Conservation (phyloP, 2,329 filamentous ascomycete genomes). For the Drechmeria coniospora region DNA sequence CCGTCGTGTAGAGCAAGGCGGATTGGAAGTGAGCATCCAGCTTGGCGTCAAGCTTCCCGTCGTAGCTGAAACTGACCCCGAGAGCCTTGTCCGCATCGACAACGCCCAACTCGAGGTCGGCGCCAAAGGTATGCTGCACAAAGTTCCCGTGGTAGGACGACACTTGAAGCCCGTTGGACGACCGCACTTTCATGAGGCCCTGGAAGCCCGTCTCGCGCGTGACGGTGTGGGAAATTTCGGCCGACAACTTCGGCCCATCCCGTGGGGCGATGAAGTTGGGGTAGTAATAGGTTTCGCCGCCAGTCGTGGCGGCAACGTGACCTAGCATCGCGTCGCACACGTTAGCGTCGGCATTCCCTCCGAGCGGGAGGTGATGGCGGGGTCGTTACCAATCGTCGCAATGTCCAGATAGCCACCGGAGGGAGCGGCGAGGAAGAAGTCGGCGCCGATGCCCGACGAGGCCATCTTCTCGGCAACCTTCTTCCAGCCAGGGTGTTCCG, state of each 20-base stretch:
- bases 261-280: slow-evolving; percentile 86
- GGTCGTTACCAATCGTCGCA: slow-evolving; percentile 61
- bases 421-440: slow-evolving; percentile 89
- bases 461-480: slow-evolving; percentile 81
- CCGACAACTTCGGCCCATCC: slow-evolving; percentile 68
- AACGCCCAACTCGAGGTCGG: slow-evolving; percentile 83
- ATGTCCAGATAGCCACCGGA: slow-evolving; percentile 85
- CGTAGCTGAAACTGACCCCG: slow-evolving; percentile 81
- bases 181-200: slow-evolving; percentile 94
- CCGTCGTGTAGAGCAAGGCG: slow-evolving; percentile 85
- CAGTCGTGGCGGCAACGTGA: slow-evolving; percentile 74
- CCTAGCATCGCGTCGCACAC: slow-evolving; percentile 33
- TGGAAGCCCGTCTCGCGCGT: slow-evolving; percentile 89
- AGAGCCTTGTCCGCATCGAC: slow-evolving; percentile 91
- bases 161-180: slow-evolving; percentile 89
- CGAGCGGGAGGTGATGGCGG: neutral
- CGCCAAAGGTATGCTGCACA: slow-evolving; percentile 85
- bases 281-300: slow-evolving; percentile 91
- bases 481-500: slow-evolving; percentile 77
- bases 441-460: slow-evolving; percentile 69
- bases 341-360: slow-evolving; percentile 1
- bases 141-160: slow-evolving; percentile 94
- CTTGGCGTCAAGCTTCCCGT: slow-evolving; percentile 93
- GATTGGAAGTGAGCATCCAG: slow-evolving; percentile 96
- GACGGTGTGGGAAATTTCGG: slow-evolving; percentile 75